Evolutionary conservation across 768 basidiomycete species (phyloP).

Genomic region (Xanthoconium stramineum): DNA sequence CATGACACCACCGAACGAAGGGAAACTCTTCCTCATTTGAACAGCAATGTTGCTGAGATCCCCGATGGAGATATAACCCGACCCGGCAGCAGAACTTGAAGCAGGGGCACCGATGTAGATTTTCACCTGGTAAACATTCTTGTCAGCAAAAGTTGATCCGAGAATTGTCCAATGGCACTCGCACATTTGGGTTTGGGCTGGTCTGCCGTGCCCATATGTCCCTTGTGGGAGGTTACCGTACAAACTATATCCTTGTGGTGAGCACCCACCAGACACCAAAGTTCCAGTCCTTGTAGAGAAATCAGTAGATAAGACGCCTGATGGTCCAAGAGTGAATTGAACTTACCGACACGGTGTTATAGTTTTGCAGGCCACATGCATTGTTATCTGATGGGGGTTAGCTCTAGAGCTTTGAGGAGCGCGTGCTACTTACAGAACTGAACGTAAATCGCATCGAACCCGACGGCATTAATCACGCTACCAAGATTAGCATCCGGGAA

Average conservation of each 20-base stretch:
- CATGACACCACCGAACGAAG: conserved; percentile 45
- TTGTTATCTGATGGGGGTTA: conserved; percentile 38
- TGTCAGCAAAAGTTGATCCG: conserved; percentile 1
- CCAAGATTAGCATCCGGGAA: conserved; percentile 66
- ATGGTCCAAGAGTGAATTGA: conserved; percentile 18
- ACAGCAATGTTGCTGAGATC: conserved; percentile 34
- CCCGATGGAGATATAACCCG: conserved; percentile 34
- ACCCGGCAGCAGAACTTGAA: conserved; percentile 40
- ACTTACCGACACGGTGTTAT: conserved; percentile 52
- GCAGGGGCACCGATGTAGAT: conserved; percentile 44
- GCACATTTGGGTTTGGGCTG: conserved; percentile 40
- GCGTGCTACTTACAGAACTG: conserved; percentile 47
- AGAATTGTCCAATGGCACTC: conserved; percentile 1
- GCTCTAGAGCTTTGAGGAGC: not conserved
- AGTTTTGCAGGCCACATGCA: conserved; percentile 44
- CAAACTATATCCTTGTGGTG: not conserved
- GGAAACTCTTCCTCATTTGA: conserved; percentile 36
- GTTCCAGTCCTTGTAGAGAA: conserved; percentile 43
- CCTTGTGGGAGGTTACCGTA: conserved; percentile 29
- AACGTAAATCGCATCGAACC: conserved; percentile 72
- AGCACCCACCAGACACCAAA: conserved; percentile 31
- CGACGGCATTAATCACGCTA: conserved; percentile 54
- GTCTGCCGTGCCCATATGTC: conserved; percentile 43
- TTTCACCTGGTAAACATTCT: conserved; percentile 29
- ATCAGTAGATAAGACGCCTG: not conserved